Evolutionary conservation across 768 basidiomycete genomes (phyloP), one percentile per base, ranked within the genome.

Genomic region (Amanita jacksonii): DNA sequence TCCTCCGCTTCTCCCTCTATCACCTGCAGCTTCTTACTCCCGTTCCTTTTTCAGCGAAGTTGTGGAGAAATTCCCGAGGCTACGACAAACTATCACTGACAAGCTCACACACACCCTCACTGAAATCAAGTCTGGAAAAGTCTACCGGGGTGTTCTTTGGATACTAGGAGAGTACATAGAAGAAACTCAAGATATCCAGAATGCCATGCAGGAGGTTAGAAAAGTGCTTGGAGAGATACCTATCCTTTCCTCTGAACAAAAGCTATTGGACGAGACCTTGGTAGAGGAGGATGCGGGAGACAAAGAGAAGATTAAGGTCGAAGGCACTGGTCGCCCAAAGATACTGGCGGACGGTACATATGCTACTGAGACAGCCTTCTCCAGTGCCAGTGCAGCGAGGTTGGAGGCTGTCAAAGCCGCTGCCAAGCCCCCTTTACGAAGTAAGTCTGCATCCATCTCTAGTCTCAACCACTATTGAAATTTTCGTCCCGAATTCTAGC

Each of bases 311-410:
- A 57, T 60, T 32, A 73, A 68, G 57, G 60, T 57, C 35, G 65
- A 57, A 49, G 61, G 69, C 41, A 63, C 67, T 5, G 70, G 75
- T 8, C 76, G 76, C 57, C 91, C 77, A 5, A 81, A 77, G 56
- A 86, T 98, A 8, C 67, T 96, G 47, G 91, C 91, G 15, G 96
- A 99, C 55, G 96, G 96, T 7, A 98, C 94, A 2, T 98, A 99
- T 58, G 96, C 93, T 1, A 97, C 94, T 4, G 96, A 98, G 67
- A 89, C 89, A 1, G 89, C 88, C 9, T 97, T 81, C 64, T 79
- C 76, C 19, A 75, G 73, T 41, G 61, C 72, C n/a, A 68, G 66
- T 25, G 63, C 74, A 27, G 81, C 80, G 4, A 72, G 73, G 47
- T 61, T 86, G 42, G 89, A 94, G 52, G 80, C 84, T 30, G 85